Evolutionary conservation across 2,329 filamentous ascomycete species (phyloP).

Genomic region (Ceratocystis colombiana): DNA sequence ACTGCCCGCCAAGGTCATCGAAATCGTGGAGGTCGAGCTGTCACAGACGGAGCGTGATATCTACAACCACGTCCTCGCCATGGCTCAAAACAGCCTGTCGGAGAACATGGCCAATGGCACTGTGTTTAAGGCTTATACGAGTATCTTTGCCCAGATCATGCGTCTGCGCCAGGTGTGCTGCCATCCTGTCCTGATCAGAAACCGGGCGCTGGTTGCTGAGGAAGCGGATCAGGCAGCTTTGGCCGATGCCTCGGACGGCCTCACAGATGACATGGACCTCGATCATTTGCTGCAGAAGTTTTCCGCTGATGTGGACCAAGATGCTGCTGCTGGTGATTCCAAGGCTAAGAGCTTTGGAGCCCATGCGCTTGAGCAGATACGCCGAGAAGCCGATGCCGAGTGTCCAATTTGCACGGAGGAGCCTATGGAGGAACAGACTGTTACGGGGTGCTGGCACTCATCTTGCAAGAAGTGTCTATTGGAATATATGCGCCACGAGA

Average conservation of each 20-base stretch:
- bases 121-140: constrained; percentile 88
- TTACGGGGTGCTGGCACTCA: constrained; percentile 96
- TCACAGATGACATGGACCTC: constrained; percentile 94
- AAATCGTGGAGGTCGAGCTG: constrained; percentile 80
- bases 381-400: constrained; percentile 76
- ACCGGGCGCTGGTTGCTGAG: constrained; percentile 72
- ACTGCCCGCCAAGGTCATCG: constrained; percentile 67
- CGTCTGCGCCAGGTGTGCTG: constrained; percentile 89
- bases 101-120: constrained; percentile 85
- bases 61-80: constrained; percentile 79
- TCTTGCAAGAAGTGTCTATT: constrained; percentile 91
- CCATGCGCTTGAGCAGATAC: constrained; percentile 81
- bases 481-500: constrained; percentile 80
- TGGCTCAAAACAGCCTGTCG: constrained; percentile 73
- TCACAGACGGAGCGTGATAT: constrained; percentile 78
- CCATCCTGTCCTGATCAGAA: constrained; percentile 80
- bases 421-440: constrained; percentile 86
- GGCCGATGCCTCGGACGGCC: constrained; percentile 66
- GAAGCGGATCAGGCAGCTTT: constrained; percentile 73
- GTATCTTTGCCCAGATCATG: constrained; percentile 92
- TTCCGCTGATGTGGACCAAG: constrained; percentile 54
- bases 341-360: constrained; percentile 56
- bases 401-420: constrained; percentile 94
- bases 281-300: constrained; percentile 77
- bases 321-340: constrained; percentile 39